Evolutionary conservation across 2,329 filamentous ascomycete species (phyloP).

Genomic region (Alternaria arborescens): DNA sequence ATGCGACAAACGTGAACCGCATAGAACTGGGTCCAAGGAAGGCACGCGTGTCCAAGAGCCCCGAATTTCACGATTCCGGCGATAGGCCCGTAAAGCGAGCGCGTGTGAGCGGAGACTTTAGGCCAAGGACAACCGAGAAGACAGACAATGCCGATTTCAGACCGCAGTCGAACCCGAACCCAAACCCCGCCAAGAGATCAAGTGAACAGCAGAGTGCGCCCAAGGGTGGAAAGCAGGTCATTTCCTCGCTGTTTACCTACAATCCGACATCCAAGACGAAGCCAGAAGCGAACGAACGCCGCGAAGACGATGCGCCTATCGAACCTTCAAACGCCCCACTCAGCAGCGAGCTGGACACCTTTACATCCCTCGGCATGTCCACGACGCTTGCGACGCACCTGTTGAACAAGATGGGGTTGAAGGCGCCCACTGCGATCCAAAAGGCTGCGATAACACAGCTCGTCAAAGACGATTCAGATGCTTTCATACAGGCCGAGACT

Average conservation of each 20-base stretch:
- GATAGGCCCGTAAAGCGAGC: slow-evolving; percentile 47
- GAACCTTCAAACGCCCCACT: slow-evolving; percentile 92
- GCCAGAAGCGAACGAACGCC: slow-evolving; percentile 58
- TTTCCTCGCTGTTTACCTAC: slow-evolving; percentile 91
- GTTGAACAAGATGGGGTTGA: slow-evolving; percentile 83
- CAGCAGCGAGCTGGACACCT: slow-evolving; percentile 82
- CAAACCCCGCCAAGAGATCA: slow-evolving; percentile 36
- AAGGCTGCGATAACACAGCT: slow-evolving; percentile 86
- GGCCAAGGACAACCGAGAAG: slow-evolving; percentile 34
- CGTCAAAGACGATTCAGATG: slow-evolving; percentile 81
- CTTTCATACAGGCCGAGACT: slow-evolving; percentile 96
- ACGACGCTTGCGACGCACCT: slow-evolving; percentile 82
- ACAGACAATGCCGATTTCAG: slow-evolving; percentile 34
- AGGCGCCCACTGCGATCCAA: slow-evolving; percentile 93
- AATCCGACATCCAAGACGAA: slow-evolving; percentile 79
- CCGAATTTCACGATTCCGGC: slow-evolving; percentile 21
- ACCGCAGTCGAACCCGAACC: slow-evolving; percentile 39
- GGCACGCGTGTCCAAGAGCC: slow-evolving; percentile 25
- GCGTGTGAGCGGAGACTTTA: slow-evolving; percentile 52
- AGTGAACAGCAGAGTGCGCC: slow-evolving; percentile 46
- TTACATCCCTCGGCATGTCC: slow-evolving; percentile 85
- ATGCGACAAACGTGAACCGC: slow-evolving; percentile 42
- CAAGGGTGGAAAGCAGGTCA: slow-evolving; percentile 67
- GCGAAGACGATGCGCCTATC: slow-evolving; percentile 58
- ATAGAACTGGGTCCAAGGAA: slow-evolving; percentile 40